A percentile compares a stretch with the other conserved stretches of the same genome.
Evolutionary conservation across 129 eudicot genomes (phyloP).

Genomic region (Cynara cardunculus): DNA sequence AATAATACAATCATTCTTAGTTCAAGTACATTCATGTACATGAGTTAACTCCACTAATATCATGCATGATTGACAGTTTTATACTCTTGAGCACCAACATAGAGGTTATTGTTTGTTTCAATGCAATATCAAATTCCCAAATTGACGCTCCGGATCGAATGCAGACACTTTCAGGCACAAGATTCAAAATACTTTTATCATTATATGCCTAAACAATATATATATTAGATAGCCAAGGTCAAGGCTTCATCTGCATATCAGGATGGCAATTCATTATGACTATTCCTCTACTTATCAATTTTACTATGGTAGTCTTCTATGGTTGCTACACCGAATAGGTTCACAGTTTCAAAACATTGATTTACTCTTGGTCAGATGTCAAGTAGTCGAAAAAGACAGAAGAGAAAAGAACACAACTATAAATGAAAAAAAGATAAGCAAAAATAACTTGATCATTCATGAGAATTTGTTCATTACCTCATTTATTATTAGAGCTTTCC

Average conservation of each 20-base stretch:
- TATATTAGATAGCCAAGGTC: neutral
- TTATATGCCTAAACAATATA: neutral
- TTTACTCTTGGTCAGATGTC: neutral
- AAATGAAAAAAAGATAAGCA: neutral
- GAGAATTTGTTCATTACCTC: conserved; percentile 51
- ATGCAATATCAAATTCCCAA: neutral
- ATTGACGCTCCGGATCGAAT: neutral
- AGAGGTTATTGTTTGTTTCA: neutral
- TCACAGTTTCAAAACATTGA: neutral
- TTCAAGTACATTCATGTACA: neutral
- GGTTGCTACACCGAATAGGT: neutral
- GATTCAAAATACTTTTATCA: neutral
- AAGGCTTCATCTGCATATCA: neutral
- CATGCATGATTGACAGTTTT: neutral
- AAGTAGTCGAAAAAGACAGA: neutral
- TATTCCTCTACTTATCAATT: neutral
- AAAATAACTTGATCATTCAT: neutral
- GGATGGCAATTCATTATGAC: neutral
- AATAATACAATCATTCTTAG: neutral
- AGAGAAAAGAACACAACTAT: neutral
- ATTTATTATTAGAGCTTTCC: conserved; percentile 84
- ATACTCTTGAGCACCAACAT: neutral
- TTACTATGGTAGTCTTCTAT: neutral
- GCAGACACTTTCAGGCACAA: neutral
- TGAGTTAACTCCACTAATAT: neutral